phyloP scores from a whole-genome alignment of 1,284 basidiomycete species.

The Coniferiporia sulphurascens region DNA sequence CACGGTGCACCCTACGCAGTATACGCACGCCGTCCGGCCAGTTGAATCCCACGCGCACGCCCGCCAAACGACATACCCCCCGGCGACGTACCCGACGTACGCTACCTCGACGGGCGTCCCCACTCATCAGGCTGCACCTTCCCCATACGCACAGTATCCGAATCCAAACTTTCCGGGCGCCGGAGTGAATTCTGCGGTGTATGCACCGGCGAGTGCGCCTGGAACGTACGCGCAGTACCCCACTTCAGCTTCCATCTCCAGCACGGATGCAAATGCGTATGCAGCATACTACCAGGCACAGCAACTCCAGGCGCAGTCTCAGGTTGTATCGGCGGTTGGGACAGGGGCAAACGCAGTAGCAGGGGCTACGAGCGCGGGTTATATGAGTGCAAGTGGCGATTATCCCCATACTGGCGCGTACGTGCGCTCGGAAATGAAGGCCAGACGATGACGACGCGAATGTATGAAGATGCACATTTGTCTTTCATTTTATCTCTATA shows the following conservation, averaged over 20 bases:
- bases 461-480: background rate
- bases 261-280: background rate
- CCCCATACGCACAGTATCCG: background rate
- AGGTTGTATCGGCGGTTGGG: background rate
- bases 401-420: background rate
- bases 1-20: slow-evolving; percentile 1
- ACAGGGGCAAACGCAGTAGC: background rate
- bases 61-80: slow-evolving; percentile 7
- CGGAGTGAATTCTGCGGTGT: background rate
- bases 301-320: background rate
- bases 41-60: background rate
- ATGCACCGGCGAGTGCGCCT: background rate
- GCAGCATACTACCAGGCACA: background rate
- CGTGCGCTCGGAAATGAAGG: background rate
- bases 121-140: background rate
- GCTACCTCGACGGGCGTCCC: background rate
- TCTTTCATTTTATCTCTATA: background rate
- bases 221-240: background rate
- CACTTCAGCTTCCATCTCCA: background rate
- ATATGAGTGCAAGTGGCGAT: background rate
- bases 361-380: background rate
- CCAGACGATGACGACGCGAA: background rate
- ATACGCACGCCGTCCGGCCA: background rate
- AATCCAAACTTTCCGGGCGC: background rate
- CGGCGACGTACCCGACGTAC: background rate